Evolutionary conservation across 1,284 basidiomycete species (phyloP), one percentile per base, ranked within the genome.

Genomic region (Malassezia cuniculi): DNA sequence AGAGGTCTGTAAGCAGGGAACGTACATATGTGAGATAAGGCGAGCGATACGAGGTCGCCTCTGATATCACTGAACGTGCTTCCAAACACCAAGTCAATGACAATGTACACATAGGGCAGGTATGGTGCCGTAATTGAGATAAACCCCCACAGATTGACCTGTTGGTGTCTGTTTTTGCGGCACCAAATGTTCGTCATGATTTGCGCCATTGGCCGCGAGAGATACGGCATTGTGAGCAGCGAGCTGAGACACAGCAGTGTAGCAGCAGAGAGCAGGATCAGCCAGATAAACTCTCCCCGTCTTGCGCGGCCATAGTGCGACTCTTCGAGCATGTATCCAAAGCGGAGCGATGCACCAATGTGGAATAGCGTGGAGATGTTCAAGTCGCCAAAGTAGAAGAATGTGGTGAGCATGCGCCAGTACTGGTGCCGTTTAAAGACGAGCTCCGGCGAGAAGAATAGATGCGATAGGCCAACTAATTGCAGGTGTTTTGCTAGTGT

Each of bases 131-230:
- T 83, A 61, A 97, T 85, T 4, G 85, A 89, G 53, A 97, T 74
- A 20, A 95, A 72, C 3, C 93, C 90, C 57, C 97, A 93, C 18
- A 97, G 75, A 4, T 85, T 87, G 49, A 97, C 83, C n/a, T 85
- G 83, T 4, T 87, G 83, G 20, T 82, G 79, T 1, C 89, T 85
- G 65, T 95, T 93, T 11, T 87, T 74, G 34, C 93, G 73, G 6
- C 86, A 85, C 90, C 93, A 97, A 45, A 97, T 74, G 68, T 97
- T 97, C 33, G 94, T 90, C 3, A 93, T 80, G 2, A 90, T 82
- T 41, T 56, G 59, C 3, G 47, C 48, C 15, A 57, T 31, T 5
- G 53, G 48, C 3, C 39, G 43, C 7, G 46, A 52, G n/a, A 57
- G 25, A 38, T 56, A 56, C 10, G 43, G 51, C 30, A 57, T 49